Conservation (phyloP, 352 stramenopile genomes). For the Saprolegnia diclina region DNA sequence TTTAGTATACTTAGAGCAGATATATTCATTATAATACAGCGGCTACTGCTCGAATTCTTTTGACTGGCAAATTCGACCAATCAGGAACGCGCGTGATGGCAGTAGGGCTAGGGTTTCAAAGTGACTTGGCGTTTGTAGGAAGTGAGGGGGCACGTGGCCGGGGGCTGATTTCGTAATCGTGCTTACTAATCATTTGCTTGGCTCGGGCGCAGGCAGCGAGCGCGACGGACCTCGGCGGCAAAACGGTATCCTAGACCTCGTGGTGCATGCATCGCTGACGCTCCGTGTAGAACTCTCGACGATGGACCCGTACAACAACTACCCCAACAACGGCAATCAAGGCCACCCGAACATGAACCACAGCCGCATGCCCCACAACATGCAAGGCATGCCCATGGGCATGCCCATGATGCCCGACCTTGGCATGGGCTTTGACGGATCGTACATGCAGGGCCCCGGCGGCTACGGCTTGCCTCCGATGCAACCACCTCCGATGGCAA, state of each 20-base stretch:
- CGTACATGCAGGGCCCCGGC: neutral
- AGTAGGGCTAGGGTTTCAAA: slow-evolving; percentile 5
- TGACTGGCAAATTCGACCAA: neutral
- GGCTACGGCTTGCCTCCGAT: slow-evolving; percentile 19
- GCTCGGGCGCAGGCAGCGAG: slow-evolving; percentile 15
- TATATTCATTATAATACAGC: neutral
- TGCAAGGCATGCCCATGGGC: slow-evolving; percentile 8
- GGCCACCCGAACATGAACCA: slow-evolving; percentile 8
- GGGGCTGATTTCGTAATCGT: slow-evolving; percentile 26
- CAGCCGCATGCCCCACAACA: neutral
- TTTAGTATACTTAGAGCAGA: neutral
- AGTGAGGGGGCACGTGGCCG: neutral
- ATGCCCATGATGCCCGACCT: slow-evolving; percentile 21
- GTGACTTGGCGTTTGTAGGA: neutral
- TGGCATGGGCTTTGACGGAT: slow-evolving; percentile 7
- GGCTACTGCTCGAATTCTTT: neutral
- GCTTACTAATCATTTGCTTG: slow-evolving; percentile 27
- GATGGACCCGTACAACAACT: slow-evolving; percentile 4
- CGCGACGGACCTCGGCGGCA: slow-evolving; percentile 9
- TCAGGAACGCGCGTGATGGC: neutral
- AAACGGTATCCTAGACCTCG: slow-evolving; percentile 4
- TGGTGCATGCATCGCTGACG: neutral
- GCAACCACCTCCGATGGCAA: slow-evolving; percentile 3
- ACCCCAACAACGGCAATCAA: slow-evolving; percentile 1
- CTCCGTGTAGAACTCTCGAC: neutral